Conservation (phyloP, 768 basidiomycete genomes). For the Psilocybe subaeruginosa region DNA sequence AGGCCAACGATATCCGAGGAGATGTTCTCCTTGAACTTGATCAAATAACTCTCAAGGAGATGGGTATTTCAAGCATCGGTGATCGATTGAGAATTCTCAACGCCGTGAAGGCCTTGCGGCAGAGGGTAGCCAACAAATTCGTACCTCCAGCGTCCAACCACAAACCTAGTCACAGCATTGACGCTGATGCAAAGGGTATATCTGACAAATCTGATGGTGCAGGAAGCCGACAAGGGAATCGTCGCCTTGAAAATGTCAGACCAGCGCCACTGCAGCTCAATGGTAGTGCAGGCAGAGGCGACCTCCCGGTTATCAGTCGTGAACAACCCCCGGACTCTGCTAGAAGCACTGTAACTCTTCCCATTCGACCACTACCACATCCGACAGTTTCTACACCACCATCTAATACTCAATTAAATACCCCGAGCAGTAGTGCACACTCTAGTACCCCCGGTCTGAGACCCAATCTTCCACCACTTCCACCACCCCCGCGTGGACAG, state of each 20-base stretch:
- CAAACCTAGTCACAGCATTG: slow-evolving; percentile 13
- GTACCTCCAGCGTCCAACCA: slow-evolving; percentile 5
- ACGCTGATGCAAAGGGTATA: slow-evolving; percentile 11
- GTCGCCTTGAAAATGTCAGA: slow-evolving; percentile 62
- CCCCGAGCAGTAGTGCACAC: slow-evolving; percentile 35
- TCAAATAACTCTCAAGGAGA: slow-evolving; percentile 84
- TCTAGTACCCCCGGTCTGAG: slow-evolving; percentile 40
- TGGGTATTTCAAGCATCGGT: slow-evolving; percentile 88
- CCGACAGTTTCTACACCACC: slow-evolving; percentile 39
- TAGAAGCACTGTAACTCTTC: slow-evolving; percentile 27
- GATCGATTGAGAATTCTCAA: slow-evolving; percentile 88
- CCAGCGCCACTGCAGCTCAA: slow-evolving; percentile 85
- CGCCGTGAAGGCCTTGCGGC: slow-evolving; percentile 80
- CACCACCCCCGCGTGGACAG: slow-evolving; percentile 69
- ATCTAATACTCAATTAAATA: slow-evolving; percentile 25
- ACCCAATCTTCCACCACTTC: slow-evolving; percentile 63
- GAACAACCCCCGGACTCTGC: slow-evolving; percentile 66
- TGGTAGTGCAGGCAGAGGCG: slow-evolving; percentile 50
- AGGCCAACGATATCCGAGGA: slow-evolving; percentile 87
- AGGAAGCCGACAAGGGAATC: slow-evolving; percentile 33
- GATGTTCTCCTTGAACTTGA: slow-evolving; percentile 92
- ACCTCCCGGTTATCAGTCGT: slow-evolving; percentile 75
- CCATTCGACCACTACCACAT: slow-evolving; percentile 52
- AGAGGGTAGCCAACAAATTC: slow-evolving; percentile 44
- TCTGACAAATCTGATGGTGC: slow-evolving; percentile 24